A percentile compares a stretch with the other conserved stretches of the same genome.
These are phyloP conservation scores for Colletotrichum kahawae DNA, from an alignment of 2,329 filamentous ascomycete species.

Conservation along the genomic window DNA sequence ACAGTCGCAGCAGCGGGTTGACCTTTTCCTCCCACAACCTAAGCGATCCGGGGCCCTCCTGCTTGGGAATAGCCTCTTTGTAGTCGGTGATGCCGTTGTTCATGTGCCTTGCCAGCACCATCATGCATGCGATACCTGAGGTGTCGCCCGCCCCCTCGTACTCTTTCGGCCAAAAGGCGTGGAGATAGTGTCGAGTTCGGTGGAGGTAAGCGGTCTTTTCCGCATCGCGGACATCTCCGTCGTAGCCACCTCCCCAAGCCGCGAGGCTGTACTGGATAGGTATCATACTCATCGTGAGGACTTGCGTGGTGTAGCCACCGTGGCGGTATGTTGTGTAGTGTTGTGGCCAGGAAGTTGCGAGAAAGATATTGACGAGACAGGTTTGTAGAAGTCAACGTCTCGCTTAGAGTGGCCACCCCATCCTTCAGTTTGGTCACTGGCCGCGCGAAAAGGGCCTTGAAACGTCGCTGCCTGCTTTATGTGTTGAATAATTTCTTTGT, in stretches of 20 bases:
- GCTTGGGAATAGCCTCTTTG: neutral
- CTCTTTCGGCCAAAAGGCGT: neutral
- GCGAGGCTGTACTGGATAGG: neutral
- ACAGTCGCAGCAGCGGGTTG: neutral
- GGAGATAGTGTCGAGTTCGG: neutral
- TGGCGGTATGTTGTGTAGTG: neutral
- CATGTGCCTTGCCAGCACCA: neutral
- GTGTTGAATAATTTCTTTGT: no score
- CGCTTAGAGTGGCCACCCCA: no score
- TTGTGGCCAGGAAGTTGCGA: no score
- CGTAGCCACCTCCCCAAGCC: neutral
- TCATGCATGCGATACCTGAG: neutral
- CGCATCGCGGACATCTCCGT: neutral
- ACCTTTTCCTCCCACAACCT: neutral
- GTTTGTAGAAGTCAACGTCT: no score
- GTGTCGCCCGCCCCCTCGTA: neutral
- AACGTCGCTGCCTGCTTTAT: no score
- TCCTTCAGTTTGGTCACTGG: no score
- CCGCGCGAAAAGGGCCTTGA: no score
- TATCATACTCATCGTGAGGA: neutral
- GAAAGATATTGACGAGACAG: no score
- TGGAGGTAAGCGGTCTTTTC: neutral
- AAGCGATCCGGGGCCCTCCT: neutral
- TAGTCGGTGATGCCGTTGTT: neutral
- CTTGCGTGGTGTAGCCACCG: neutral